Percentiles rank a stretch among this genome's conserved stretches.
phyloP scores from a whole-genome alignment of 2,329 filamentous ascomycete genomes.

The Sphaceloma murrayae region DNA sequence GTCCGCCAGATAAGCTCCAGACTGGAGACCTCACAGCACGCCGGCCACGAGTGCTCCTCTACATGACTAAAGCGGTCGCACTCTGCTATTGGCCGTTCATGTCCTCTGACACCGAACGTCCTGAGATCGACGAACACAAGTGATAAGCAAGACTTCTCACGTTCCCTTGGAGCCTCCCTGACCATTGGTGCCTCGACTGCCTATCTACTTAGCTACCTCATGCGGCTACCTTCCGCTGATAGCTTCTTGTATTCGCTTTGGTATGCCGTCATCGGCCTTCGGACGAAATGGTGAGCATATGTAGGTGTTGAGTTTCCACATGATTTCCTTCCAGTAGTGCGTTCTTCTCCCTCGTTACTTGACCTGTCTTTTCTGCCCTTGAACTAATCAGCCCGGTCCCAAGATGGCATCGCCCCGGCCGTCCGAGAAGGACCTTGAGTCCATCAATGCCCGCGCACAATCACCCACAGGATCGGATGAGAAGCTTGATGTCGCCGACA shows the following conservation, averaged over 20 bases:
- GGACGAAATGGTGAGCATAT: not conserved
- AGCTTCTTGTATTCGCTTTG: not conserved
- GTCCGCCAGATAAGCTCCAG: not conserved
- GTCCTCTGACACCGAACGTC: not conserved
- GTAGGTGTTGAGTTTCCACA: constrained; percentile 1
- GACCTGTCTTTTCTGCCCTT: not conserved
- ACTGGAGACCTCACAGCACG: not conserved
- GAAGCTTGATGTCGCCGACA: constrained; percentile 24
- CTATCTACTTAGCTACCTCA: constrained; percentile 12
- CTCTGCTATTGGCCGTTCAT: not conserved
- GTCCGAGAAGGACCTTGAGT: constrained; percentile 6
- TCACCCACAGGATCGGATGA: not conserved
- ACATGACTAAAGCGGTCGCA: not conserved
- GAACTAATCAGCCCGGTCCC: not conserved
- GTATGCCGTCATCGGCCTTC: constrained; percentile 6
- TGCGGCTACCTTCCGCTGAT: constrained; percentile 6
- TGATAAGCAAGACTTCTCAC: constrained; percentile 7
- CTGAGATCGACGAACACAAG: constrained; percentile 1
- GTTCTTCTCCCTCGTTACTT: constrained; percentile 2
- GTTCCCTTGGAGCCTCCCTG: not conserved
- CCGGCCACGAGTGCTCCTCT: not conserved
- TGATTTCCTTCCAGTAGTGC: not conserved
- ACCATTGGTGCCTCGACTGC: constrained; percentile 14
- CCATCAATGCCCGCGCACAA: not conserved
- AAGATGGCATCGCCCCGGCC: not conserved